A percentile compares a stretch with the other conserved stretches of the same genome.
phyloP scores from a whole-genome alignment of 176 grass and related monocot genomes.

The Avena sativa region DNA sequence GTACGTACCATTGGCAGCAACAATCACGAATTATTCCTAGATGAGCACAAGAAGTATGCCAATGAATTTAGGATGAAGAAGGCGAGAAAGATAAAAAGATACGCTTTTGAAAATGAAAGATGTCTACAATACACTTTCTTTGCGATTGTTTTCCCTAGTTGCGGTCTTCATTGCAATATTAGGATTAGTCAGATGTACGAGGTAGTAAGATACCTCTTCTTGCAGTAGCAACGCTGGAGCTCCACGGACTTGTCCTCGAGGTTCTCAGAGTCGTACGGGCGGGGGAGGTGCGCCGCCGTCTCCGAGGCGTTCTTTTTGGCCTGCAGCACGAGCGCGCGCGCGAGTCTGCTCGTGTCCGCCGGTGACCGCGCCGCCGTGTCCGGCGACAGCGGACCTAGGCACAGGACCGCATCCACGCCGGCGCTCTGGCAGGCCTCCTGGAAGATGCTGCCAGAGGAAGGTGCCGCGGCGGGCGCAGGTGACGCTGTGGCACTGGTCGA shows the following conservation, averaged over 20 bases:
- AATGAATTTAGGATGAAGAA: too few relatives aligned
- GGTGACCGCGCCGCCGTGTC: not conserved
- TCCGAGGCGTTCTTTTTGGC: not conserved
- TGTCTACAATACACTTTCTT: not conserved
- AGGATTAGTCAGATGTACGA: too few relatives aligned
- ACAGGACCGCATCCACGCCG: not conserved
- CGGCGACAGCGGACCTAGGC: not conserved
- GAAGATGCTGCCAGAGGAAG: not conserved
- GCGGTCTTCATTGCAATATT: too few relatives aligned
- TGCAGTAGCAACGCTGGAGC: constrained; percentile 1
- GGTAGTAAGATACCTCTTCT: not conserved
- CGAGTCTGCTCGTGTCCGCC: not conserved
- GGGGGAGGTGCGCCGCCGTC: not conserved
- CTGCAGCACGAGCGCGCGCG: not conserved
- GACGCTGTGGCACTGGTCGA: not conserved
- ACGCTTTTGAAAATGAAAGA: too few relatives aligned
- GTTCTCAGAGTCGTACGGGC: not conserved
- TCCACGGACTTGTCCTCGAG: not conserved
- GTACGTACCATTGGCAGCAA: too few relatives aligned
- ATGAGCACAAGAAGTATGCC: too few relatives aligned
- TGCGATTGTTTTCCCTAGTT: too few relatives aligned
- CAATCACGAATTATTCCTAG: too few relatives aligned
- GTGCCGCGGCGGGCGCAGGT: not conserved
- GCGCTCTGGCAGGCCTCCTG: not conserved
- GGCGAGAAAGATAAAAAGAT: too few relatives aligned